phyloP scores from a whole-genome alignment of 305 asterid species.

The Plantago coronopus region DNA sequence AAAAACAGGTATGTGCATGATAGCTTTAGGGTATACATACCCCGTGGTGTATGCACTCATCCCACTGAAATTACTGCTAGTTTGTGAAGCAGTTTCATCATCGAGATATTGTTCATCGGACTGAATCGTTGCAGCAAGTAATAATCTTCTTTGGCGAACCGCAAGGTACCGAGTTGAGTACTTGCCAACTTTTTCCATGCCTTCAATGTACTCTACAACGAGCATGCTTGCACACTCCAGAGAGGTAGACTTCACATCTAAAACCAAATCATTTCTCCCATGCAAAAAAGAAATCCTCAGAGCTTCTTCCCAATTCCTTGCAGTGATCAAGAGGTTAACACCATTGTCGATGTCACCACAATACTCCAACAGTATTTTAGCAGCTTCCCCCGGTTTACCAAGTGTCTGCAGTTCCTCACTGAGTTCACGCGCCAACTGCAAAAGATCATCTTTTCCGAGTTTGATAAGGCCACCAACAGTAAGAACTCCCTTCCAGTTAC shows the following conservation, averaged over 20 bases:
- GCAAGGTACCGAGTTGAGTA: constrained; percentile 82
- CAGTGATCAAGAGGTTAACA: constrained; percentile 59
- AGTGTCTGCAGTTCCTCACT: constrained; percentile 87
- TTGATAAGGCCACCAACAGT: constrained; percentile 80
- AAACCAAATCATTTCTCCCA: constrained; percentile 62
- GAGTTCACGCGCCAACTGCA: constrained; percentile 87
- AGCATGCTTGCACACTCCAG: constrained; percentile 70
- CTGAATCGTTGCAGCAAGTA: constrained; percentile 83
- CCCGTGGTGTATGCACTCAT: constrained; percentile 97
- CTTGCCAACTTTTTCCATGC: constrained; percentile 86
- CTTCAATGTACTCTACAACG: constrained; percentile 69
- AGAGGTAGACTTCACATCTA: constrained; percentile 64
- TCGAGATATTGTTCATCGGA: constrained; percentile 63
- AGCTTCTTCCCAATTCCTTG: constrained; percentile 97
- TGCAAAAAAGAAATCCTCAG: constrained; percentile 70
- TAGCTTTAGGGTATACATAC: constrained; percentile 37
- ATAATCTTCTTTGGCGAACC: constrained; percentile 82
- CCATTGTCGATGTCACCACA: constrained; percentile 64
- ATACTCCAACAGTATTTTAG: constrained; percentile 78
- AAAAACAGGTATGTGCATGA: neutral
- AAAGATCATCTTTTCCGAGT: constrained; percentile 58
- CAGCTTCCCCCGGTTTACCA: constrained; percentile 90
- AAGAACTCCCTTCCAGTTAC: constrained; percentile 84
- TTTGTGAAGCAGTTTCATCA: constrained; percentile 88
- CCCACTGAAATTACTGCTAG: constrained; percentile 91